Evolutionary conservation across 179 eudicot genomes (phyloP).

Genomic region (Amaranthus tricolor): DNA sequence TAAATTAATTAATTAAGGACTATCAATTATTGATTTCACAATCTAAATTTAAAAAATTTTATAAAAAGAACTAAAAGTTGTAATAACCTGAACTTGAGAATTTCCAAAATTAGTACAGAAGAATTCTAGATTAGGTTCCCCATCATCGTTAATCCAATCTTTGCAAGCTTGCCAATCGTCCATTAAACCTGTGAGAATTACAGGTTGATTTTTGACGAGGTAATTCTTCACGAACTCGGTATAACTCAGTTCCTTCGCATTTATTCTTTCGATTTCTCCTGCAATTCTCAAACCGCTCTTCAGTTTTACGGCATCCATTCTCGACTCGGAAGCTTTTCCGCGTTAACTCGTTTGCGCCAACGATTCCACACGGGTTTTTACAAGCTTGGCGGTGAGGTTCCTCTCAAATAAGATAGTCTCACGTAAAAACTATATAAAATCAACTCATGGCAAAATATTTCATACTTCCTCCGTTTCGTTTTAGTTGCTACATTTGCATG

Average conservation of each 20-base stretch:
- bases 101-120: conserved; percentile 56
- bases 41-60: neutral
- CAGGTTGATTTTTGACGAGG: conserved; percentile 65
- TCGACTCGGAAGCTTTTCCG: conserved; percentile 7
- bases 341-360: neutral
- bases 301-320: conserved; percentile 31
- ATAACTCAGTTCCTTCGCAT: conserved; percentile 74
- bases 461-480: too few species aligned
- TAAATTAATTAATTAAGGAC: too few species aligned
- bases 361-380: neutral
- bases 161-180: conserved; percentile 73
- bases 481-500: too few species aligned
- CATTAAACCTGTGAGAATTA: conserved; percentile 73
- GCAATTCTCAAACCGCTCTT: conserved; percentile 53
- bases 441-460: too few species aligned
- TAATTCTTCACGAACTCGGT: conserved; percentile 56
- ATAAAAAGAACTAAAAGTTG: neutral
- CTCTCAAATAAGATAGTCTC: too few species aligned
- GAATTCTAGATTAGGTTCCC: conserved; percentile 60
- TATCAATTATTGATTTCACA: neutral
- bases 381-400: too few species aligned
- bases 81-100: conserved; percentile 65
- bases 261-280: conserved; percentile 69
- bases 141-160: conserved; percentile 64
- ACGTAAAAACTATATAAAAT: too few species aligned